Evolutionary conservation across 2,329 filamentous ascomycete species (phyloP).

Genomic region (Teratosphaeria epicoccoides): DNA sequence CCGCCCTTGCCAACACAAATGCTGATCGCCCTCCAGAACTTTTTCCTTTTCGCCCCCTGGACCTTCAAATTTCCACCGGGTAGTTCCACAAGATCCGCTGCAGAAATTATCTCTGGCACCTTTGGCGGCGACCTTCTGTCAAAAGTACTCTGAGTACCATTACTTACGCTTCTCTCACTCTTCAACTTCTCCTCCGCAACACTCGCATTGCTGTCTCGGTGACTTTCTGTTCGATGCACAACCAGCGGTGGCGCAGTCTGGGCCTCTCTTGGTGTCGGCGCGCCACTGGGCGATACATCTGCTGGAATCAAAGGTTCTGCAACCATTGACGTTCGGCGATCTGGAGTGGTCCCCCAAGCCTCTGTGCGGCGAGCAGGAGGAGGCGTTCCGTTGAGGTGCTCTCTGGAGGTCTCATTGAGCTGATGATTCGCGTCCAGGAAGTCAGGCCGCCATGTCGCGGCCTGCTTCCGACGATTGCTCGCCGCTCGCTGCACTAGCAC

Average conservation of each 20-base stretch:
- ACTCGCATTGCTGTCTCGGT: neutral
- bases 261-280: neutral
- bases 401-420: conserved; percentile 4
- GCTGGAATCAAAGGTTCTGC: neutral
- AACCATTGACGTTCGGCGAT: neutral
- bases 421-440: conserved; percentile 9
- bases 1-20: neutral
- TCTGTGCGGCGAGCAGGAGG: neutral
- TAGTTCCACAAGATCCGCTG: too few relatives aligned
- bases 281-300: neutral
- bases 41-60: neutral
- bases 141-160: neutral
- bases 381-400: conserved; percentile 2
- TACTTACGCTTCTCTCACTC: neutral
- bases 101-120: too few relatives aligned
- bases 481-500: conserved; percentile 26
- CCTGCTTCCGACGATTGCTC: conserved; percentile 19
- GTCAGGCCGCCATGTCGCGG: conserved; percentile 19
- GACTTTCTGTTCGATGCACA: neutral
- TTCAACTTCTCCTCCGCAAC: neutral
- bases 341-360: neutral
- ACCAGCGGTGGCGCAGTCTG: neutral
- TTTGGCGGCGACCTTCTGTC: neutral
- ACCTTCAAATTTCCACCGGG: too few relatives aligned
- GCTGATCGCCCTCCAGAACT: neutral